Evolutionary conservation across 495 filamentous ascomycete species (phyloP).

Genomic region (Neurospora cerealis): DNA sequence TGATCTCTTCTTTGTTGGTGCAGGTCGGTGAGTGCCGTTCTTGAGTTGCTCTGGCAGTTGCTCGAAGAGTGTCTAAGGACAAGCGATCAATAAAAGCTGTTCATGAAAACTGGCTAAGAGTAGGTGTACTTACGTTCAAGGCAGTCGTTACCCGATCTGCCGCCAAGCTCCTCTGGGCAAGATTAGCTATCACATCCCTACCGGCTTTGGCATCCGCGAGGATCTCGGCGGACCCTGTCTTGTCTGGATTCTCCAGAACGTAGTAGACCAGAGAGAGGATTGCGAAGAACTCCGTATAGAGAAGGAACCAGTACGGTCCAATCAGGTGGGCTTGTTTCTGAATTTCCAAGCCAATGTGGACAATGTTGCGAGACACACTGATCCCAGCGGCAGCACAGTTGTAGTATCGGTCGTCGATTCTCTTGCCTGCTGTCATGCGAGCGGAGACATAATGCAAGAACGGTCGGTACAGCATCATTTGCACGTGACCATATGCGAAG

Average conservation of each 20-base stretch:
- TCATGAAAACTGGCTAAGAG: not conserved
- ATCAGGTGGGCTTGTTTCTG: constrained; percentile 71
- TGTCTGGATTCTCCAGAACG: constrained; percentile 81
- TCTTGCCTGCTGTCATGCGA: constrained; percentile 49
- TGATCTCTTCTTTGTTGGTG: constrained; percentile 46
- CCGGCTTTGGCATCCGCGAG: constrained; percentile 77
- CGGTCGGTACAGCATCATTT: constrained; percentile 90
- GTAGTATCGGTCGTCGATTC: constrained; percentile 77
- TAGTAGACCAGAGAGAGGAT: constrained; percentile 86
- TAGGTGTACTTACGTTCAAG: constrained; percentile 46
- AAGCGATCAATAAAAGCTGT: not conserved
- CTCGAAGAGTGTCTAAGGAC: constrained; percentile 59
- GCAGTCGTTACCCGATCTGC: constrained; percentile 74
- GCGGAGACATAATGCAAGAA: constrained; percentile 91
- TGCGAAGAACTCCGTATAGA: constrained; percentile 93
- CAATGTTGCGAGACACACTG: constrained; percentile 83
- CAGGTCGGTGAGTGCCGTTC: constrained; percentile 26
- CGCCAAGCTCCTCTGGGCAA: constrained; percentile 77
- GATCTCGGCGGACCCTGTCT: constrained; percentile 62
- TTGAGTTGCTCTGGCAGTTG: constrained; percentile 62
- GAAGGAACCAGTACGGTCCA: constrained; percentile 92
- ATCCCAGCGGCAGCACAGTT: constrained; percentile 89
- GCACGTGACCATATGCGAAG: constrained; percentile 81
- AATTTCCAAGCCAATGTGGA: constrained; percentile 87
- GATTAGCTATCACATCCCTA: constrained; percentile 62